These are phyloP conservation scores for Xylaria sp. DNA, from an alignment of 2,329 filamentous ascomycete species.

Conservation along the genomic window DNA sequence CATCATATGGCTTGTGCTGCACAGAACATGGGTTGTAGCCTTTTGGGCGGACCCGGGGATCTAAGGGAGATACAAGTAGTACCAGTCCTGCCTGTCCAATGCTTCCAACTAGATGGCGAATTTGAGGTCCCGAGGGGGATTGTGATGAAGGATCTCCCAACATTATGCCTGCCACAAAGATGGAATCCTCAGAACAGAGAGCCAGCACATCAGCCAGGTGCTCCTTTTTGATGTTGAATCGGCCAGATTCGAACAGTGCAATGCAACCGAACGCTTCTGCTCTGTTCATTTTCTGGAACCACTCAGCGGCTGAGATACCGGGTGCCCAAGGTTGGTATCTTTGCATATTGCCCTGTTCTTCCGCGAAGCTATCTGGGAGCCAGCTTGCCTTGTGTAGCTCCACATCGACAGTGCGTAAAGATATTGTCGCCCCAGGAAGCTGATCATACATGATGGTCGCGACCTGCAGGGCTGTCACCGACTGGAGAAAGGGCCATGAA, in stretches of 20 bases:
- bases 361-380: not conserved
- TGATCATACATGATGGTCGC: conserved; percentile 8
- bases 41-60: conserved; percentile 11
- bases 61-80: conserved; percentile 20
- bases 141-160: conserved; percentile 8
- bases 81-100: conserved; percentile 23
- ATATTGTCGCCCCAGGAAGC: conserved; percentile 14
- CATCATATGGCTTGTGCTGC: conserved; percentile 16
- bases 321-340: not conserved
- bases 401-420: conserved; percentile 6
- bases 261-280: conserved; percentile 23
- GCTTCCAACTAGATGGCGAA: conserved; percentile 25
- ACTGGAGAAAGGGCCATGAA: not conserved
- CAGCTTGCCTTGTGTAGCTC: not conserved
- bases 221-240: conserved; percentile 14
- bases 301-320: not conserved
- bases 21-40: conserved; percentile 14
- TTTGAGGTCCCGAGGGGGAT: not conserved
- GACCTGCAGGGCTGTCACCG: not conserved
- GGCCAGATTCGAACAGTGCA: conserved; percentile 29
- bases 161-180: conserved; percentile 23
- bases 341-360: not conserved
- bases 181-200: conserved; percentile 18
- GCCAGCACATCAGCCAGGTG: not conserved
- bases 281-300: conserved; percentile 11